phyloP scores from a whole-genome alignment of 2,329 filamentous ascomycete genomes.

The Botryotinia globosa region DNA sequence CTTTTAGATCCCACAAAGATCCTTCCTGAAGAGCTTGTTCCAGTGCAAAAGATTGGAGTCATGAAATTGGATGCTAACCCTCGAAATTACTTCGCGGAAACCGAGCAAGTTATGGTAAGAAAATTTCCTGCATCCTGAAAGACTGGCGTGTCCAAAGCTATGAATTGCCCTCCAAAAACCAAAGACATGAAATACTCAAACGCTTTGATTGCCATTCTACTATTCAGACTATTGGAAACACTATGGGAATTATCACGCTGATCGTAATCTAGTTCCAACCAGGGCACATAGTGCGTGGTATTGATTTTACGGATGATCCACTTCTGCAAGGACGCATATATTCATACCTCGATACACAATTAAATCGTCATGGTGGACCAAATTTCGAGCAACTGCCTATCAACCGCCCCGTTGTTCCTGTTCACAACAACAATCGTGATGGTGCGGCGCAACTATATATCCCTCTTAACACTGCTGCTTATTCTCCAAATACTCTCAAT shows the following conservation, averaged over 20 bases:
- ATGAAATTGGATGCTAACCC: slow-evolving; percentile 45
- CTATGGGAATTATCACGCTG: not conserved
- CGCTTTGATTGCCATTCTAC: not conserved
- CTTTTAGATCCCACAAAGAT: slow-evolving; percentile 55
- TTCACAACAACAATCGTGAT: slow-evolving; percentile 64
- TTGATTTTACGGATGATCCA: slow-evolving; percentile 65
- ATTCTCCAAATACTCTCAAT: slow-evolving; percentile 67
- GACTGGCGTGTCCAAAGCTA: not conserved
- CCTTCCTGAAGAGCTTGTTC: slow-evolving; percentile 48
- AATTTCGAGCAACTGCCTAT: slow-evolving; percentile 58
- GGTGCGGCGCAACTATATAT: slow-evolving; percentile 68
- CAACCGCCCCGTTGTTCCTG: slow-evolving; percentile 30
- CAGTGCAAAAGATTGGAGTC: slow-evolving; percentile 48
- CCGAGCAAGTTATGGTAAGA: slow-evolving; percentile 56
- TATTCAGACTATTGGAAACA: not conserved
- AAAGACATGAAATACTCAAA: not conserved
- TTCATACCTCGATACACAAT: slow-evolving; percentile 64
- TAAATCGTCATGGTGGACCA: slow-evolving; percentile 50
- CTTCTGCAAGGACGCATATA: slow-evolving; percentile 66
- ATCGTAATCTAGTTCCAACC: slow-evolving; percentile 40
- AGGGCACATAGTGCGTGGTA: slow-evolving; percentile 61
- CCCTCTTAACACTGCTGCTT: slow-evolving; percentile 63
- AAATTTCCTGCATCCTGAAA: not conserved
- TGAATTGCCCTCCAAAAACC: not conserved
- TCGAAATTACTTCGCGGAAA: slow-evolving; percentile 59